Base-by-base conservation (phyloP, 768 basidiomycete genomes). In the Lyophyllum shimeji region DNA sequence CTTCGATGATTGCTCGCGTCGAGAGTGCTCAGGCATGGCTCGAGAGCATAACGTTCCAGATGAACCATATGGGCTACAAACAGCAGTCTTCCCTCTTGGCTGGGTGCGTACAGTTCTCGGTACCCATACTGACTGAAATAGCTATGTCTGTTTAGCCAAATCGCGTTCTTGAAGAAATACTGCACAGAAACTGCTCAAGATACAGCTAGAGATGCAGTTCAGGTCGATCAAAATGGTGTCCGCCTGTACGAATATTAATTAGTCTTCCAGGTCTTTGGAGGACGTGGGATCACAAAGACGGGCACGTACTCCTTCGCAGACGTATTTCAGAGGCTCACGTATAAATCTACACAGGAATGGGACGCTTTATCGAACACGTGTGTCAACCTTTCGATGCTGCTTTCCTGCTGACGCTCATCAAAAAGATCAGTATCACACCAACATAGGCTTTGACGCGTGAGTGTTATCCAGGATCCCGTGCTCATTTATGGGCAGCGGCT, bases 11-110 rank as follows among this genome's bases (percentile, higher is more conserved):
- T 52, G 80, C 87, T 5, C 86, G 90, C 34, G 78, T 86, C 27
- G 93, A 95, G 68, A 82, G 86, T 24, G 82, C 82, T 9, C 94
- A 95, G 65, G 81, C 77, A n/a, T 95, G 91, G 92, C 73, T 95
- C 17, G 93, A 95, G 74, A 88, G 82, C 54, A 72, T 95, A 51
- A 95, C 93, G 0, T 88, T 86, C 67, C 93, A 95, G 69, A 93
- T 94, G 90, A 84, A 76, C 61, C 81, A 91, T 53, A 93, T 95
- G 93, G 78, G 77, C 37, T 91, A 93, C 68, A 84, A 84, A 66
- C 80, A 92, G 56, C 89, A 91, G 66, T 83, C 89, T 12, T 68
- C 76, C 40, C 79, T 84, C 57, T 78, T 94, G 21, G 92, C 90
- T 46, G 91, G 90, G 85, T 86, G 63, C 58, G 76, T 62, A 5